Base-by-base conservation (phyloP, 2,329 filamentous ascomycete genomes). In the Fusarium sp. region DNA sequence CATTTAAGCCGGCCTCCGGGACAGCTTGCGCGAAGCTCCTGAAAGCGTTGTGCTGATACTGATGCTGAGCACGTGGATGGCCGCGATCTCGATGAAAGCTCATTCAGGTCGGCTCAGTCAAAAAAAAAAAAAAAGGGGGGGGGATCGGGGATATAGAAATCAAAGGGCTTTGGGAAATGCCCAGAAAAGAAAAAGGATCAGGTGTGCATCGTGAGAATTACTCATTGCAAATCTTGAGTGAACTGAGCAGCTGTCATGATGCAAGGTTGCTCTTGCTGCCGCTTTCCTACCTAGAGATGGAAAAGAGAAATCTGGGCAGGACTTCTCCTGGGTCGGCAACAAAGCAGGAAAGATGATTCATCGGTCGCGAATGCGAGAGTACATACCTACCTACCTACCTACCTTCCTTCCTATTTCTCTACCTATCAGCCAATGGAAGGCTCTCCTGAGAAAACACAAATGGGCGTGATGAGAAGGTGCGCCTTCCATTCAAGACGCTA, bases 71-170 rank as follows among this genome's bases (percentile, higher is more conserved):
- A 35, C 40, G 47, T 29, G 22, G 50, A 66, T 22, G 35, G 54
- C 29, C 68, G 50, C 13, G 61, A 52, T 31, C 38, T 16, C 31
- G 58, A 37, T 52, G 56, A 24, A 47, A n/a, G 57, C 22, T 60
- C 72, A 74, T 74, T 42, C 27, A 54, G 38, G 24, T 14, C 27
- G 52, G 13, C 62, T n/a, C 29, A 31, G 27, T 52, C 47, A 31
- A 52, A 52, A 52, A 50, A 13, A 24, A 10, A 52, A 29, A 3
- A 29, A 29, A n/a, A n/a, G n/a, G n/a, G n/a, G n/a, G n/a, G 18
- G 10, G 18, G 10, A 14, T 20, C 47, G 47, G 20, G 10, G 47
- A 9, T 14, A 22, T 7, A 47, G 47, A 11, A n/a, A 20, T 4
- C 31, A n/a, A 29, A 42, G 20, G 24, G 6, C 16, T 22, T 11